These are phyloP conservation scores for Penicillium steckii DNA, from an alignment of 495 filamentous ascomycete genomes.

Conservation along the genomic window DNA sequence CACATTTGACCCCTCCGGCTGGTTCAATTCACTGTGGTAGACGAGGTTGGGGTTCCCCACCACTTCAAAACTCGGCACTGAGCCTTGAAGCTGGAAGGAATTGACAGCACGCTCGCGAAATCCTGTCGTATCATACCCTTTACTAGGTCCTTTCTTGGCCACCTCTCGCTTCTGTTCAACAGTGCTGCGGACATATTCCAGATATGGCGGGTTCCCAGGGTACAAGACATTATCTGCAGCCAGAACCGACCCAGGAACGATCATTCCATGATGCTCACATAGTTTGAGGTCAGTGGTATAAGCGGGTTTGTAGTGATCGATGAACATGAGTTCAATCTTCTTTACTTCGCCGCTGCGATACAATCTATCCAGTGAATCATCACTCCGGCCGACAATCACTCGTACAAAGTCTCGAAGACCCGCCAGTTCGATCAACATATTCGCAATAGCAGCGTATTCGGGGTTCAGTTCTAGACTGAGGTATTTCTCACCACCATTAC, in stretches of 20 bases:
- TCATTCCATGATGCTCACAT: conserved; percentile 63
- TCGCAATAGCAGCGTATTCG: conserved; percentile 63
- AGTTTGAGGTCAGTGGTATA: conserved; percentile 72
- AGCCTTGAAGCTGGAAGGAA: conserved; percentile 34
- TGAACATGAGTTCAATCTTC: conserved; percentile 65
- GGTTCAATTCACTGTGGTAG: conserved; percentile 63
- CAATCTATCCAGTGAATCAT: conserved; percentile 56
- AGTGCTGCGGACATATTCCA: conserved; percentile 44
- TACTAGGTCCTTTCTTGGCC: conserved; percentile 29
- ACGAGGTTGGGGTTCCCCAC: conserved; percentile 68
- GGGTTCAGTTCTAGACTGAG: conserved; percentile 68
- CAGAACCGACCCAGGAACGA: conserved; percentile 59
- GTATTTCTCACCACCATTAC: conserved; percentile 59
- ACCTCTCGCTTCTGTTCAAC: conserved; percentile 34
- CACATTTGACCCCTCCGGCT: conserved; percentile 52
- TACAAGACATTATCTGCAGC: conserved; percentile 73
- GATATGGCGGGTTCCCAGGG: conserved; percentile 74
- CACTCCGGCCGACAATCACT: conserved; percentile 65
- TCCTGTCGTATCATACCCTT: conserved; percentile 26
- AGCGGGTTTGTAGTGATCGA: conserved; percentile 73
- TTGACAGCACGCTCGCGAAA: conserved; percentile 29
- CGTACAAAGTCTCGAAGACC: conserved; percentile 64
- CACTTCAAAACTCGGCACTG: conserved; percentile 41
- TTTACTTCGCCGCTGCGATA: conserved; percentile 48
- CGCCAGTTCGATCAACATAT: conserved; percentile 62